Evolutionary conservation across 139 green algal genomes (phyloP), one percentile per base, ranked within the genome.

Genomic region (Chlamydomonas sp.): DNA sequence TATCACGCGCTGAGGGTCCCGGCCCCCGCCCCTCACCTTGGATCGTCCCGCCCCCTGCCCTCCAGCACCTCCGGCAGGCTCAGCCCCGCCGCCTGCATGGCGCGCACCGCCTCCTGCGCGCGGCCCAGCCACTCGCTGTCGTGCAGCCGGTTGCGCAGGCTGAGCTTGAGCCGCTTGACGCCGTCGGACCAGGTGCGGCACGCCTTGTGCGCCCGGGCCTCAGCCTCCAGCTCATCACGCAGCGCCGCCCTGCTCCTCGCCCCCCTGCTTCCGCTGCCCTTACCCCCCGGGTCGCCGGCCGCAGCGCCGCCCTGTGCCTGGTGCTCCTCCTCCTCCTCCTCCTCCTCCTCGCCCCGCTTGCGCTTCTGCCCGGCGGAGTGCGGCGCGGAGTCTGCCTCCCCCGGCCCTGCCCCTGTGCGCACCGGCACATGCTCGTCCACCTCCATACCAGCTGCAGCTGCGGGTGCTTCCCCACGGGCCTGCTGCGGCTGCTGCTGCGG

Each of bases 171-270:
- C 62, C 83, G 83, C 83, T 87, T 87, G 6, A 66, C 18, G 72
- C 83, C 73, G 4, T 87, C 63, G 49, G 12, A 1, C 61, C 31
- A 86, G 20, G 31, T 69, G 3, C 71, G 20, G 61, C 71, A 72
- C 10, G 82, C 71, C 69, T 86, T 86, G 18, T 57, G 60, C 60
- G 67, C 71, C n/a, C 14, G 31, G 1, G 80, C 4, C 83, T 87
- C 83, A 31, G 6, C 67, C 80, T 69, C 58, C 6, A 68, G 18
- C 3, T 17, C 58, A 7, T 3, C 18, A 1, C 59, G 80, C 62
- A 63, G 63, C n/a, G 2, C 8, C 20, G 60, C 78, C 62, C 4
- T 61, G 7, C 62, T 9, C 4, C 1, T 62, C 57, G 7, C 62
- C 20, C 7, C 5, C 18, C 59, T n/a, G 49, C 6, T 20, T 20